Percentiles rank a stretch among this genome's conserved stretches.
Conservation (phyloP, 1,284 basidiomycete species). For the Apiotrichum mycotoxinovorans region DNA sequence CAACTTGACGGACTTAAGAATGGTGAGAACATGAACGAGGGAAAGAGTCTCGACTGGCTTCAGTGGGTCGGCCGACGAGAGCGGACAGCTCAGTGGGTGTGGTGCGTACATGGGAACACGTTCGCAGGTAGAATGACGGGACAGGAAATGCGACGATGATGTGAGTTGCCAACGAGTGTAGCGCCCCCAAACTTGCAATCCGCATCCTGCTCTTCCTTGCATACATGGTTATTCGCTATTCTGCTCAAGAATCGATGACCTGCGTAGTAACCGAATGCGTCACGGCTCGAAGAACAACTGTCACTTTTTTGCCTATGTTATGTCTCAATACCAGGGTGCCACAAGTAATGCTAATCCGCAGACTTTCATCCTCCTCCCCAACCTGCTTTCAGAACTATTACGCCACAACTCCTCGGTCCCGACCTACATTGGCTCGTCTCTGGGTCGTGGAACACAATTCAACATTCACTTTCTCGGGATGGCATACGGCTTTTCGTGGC, state of each 20-base stretch:
- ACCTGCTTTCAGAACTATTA: conserved; percentile 23
- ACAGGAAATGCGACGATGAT: conserved; percentile 18
- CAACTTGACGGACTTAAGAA: conserved; percentile 11
- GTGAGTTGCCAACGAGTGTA: conserved; percentile 20
- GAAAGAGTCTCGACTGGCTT: conserved; percentile 38
- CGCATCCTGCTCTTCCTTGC: no score
- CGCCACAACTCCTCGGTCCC: conserved; percentile 16
- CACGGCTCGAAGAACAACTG: no score
- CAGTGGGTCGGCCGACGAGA: neutral
- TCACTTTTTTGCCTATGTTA: no score
- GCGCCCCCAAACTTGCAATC: no score
- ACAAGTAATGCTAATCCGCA: no score
- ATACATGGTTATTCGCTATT: no score
- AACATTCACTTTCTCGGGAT: conserved; percentile 26
- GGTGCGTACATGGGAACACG: conserved; percentile 6
- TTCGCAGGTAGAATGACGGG: neutral
- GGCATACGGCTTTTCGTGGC: conserved; percentile 27
- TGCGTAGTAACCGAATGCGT: no score
- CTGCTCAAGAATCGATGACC: no score
- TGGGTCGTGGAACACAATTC: conserved; percentile 18
- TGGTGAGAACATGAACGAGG: conserved; percentile 23
- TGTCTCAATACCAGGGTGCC: no score
- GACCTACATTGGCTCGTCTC: conserved; percentile 26
- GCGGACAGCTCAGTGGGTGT: conserved; percentile 11
- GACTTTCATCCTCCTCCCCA: conserved; percentile 27